Conservation (phyloP, 352 stramenopile genomes). For the Elongisporangium undulatum region DNA sequence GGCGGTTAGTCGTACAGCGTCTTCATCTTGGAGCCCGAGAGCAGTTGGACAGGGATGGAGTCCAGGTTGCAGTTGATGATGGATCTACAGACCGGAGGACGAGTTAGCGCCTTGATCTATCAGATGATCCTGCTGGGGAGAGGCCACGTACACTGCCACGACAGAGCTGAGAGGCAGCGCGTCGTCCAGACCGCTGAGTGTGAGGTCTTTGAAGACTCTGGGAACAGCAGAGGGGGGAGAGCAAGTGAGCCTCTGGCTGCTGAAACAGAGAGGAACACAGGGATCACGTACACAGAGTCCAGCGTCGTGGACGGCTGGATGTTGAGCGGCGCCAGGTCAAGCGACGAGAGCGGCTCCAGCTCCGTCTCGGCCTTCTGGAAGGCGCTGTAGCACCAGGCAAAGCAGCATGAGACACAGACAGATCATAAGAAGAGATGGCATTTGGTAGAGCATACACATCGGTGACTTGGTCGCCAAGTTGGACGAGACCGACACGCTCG, state of each 20-base stretch:
- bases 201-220: constrained; percentile 36
- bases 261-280: background rate
- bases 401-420: background rate
- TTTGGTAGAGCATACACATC: constrained; percentile 23
- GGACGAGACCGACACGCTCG: constrained; percentile 64
- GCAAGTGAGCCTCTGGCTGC: background rate
- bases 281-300: constrained; percentile 26
- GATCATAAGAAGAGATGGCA: background rate
- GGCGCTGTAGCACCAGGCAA: constrained; percentile 12
- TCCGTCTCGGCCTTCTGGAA: constrained; percentile 34
- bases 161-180: constrained; percentile 49
- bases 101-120: constrained; percentile 5
- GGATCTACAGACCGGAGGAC: constrained; percentile 20
- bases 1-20: constrained; percentile 14
- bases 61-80: constrained; percentile 70
- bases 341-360: constrained; percentile 26
- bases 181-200: constrained; percentile 39
- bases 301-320: constrained; percentile 40
- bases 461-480: constrained; percentile 42
- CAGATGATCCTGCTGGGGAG: background rate
- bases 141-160: constrained; percentile 36
- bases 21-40: constrained; percentile 28
- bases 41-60: constrained; percentile 45
- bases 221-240: background rate
- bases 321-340: constrained; percentile 71